Evolutionary conservation across 768 basidiomycete genomes (phyloP).

Genomic region (Kwoniella bestiolae): DNA sequence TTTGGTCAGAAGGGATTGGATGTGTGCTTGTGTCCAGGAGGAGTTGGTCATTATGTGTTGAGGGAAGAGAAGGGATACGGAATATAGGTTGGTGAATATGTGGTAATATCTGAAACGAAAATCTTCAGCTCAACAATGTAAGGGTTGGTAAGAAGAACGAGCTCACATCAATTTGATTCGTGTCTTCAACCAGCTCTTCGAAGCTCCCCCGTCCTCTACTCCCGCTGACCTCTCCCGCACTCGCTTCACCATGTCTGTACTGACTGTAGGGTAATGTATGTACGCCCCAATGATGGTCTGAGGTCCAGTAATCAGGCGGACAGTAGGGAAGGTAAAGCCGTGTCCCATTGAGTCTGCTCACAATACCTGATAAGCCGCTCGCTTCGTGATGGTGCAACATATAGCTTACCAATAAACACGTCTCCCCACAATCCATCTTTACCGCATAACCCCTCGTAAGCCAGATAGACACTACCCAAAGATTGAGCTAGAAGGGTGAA

Average conservation of each 20-base stretch:
- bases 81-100: slow-evolving; percentile 81
- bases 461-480: slow-evolving; percentile 80
- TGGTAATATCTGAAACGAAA: slow-evolving; percentile 73
- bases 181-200: slow-evolving; percentile 65
- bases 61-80: slow-evolving; percentile 71
- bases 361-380: no score
- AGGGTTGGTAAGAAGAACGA: background rate
- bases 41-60: slow-evolving; percentile 83
- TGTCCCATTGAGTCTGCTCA: slow-evolving; percentile 97
- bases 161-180: slow-evolving; percentile 69
- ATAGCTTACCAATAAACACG: slow-evolving; percentile 75
- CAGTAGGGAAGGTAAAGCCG: slow-evolving; percentile 86
- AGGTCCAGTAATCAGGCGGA: slow-evolving; percentile 64
- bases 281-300: slow-evolving; percentile 81
- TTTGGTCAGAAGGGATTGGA: slow-evolving; percentile 69
- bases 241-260: slow-evolving; percentile 86
- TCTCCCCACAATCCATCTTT: slow-evolving; percentile 73
- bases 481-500: slow-evolving; percentile 94
- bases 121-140: background rate
- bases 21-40: slow-evolving; percentile 87
- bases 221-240: slow-evolving; percentile 67
- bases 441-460: slow-evolving; percentile 73
- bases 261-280: slow-evolving; percentile 95
- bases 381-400: no score
- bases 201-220: slow-evolving; percentile 70